Evolutionary conservation across 2,329 filamentous ascomycete species (phyloP).

Genomic region (Teratosphaeria destructans): DNA sequence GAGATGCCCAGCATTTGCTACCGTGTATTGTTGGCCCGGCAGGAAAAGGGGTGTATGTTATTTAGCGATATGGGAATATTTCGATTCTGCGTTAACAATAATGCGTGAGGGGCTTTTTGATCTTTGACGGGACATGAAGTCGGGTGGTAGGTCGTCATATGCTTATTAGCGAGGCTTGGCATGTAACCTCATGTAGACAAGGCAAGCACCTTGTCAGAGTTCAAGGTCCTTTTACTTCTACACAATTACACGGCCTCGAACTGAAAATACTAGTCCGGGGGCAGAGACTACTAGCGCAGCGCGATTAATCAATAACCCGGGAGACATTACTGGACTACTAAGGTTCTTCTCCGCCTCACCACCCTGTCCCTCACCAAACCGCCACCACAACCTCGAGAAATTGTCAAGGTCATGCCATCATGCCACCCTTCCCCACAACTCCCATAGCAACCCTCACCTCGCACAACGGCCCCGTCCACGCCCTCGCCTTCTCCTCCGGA

Average conservation of each 20-base stretch:
- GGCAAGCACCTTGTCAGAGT: background rate
- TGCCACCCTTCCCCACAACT: slow-evolving; percentile 15
- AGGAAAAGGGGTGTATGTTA: background rate
- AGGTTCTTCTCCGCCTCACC: background rate
- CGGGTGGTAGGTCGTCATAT: background rate
- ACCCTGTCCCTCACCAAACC: background rate
- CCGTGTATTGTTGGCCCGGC: background rate
- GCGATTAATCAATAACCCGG: too few relatives aligned
- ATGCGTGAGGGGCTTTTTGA: background rate
- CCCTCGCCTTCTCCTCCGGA: slow-evolving; percentile 40
- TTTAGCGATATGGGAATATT: background rate
- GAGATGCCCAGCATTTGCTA: background rate
- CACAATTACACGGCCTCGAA: background rate
- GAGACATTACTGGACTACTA: background rate
- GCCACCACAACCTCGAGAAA: background rate
- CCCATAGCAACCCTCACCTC: slow-evolving; percentile 19
- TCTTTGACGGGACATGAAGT: too few relatives aligned
- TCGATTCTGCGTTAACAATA: background rate
- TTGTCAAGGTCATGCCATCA: background rate
- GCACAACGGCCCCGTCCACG: slow-evolving; percentile 31
- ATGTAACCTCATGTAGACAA: background rate
- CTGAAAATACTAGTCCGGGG: too few relatives aligned
- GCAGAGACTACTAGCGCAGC: too few relatives aligned
- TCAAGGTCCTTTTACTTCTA: background rate
- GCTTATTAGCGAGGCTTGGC: background rate